A percentile compares a stretch with the other conserved stretches of the same genome.
phyloP scores from a whole-genome alignment of 345 rosid species.

The Eucalyptus pauciflora region DNA sequence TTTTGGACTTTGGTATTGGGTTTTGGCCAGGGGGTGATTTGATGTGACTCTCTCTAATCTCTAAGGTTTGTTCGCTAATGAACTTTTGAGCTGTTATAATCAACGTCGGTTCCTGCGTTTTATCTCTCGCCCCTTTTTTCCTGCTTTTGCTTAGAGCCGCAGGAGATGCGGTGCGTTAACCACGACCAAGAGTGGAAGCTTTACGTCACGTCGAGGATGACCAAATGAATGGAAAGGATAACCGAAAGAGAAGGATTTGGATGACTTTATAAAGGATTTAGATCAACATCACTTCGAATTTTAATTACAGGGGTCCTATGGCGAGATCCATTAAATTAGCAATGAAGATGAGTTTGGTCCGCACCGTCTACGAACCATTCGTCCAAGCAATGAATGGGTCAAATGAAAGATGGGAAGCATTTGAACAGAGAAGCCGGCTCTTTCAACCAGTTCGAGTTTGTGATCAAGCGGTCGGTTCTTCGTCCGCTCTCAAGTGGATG shows the following conservation, averaged over 20 bases:
- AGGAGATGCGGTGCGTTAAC: neutral
- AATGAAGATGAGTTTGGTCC: neutral
- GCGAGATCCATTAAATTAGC: neutral
- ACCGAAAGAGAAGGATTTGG: neutral
- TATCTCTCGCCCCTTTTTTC: neutral
- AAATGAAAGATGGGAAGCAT: neutral
- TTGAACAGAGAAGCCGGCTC: neutral
- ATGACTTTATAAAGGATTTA: neutral
- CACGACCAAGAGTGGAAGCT: neutral
- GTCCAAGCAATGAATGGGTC: neutral
- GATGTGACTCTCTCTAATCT: neutral
- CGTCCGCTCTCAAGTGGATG: neutral
- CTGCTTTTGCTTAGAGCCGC: neutral
- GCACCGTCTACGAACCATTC: neutral
- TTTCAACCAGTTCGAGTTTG: neutral
- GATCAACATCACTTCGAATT: neutral
- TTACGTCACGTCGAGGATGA: neutral
- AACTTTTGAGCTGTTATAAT: neutral
- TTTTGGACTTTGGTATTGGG: neutral
- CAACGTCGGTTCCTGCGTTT: neutral
- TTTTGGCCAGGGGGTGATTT: neutral
- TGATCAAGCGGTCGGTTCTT: neutral
- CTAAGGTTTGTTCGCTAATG: neutral
- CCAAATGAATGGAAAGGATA: neutral
- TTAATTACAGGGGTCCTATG: neutral